Base-by-base conservation (phyloP, 352 stramenopile genomes). In the Elongisporangium undulatum region DNA sequence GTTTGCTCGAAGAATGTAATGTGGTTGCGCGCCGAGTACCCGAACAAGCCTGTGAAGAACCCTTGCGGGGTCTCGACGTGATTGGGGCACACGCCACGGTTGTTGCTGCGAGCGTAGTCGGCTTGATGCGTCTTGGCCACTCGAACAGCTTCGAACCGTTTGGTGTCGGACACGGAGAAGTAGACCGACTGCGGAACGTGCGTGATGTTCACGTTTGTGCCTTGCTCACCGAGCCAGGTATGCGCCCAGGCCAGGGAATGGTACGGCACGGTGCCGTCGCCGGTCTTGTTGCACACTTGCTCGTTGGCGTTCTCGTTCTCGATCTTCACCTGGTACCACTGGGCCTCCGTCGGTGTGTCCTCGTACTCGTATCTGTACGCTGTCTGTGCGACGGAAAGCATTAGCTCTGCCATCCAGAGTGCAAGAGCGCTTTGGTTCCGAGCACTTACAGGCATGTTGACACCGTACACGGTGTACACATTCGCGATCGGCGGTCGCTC, bases 161-260 rank as follows among this genome's bases (percentile, higher is more conserved):
- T 76, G 50, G 83, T 87, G 45, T 79, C 77, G 38, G 80, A 64
- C 4, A 67, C 53, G 2, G 81, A 86, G 62, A 89, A 90, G 52
- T 92, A 90, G 48, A 92, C 83, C 17, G 69, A 80, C 59, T 90
- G 83, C 8, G 83, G 83, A 0, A 75, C 75, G 45, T 87, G 75
- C n/a, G 79, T 92, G n/a, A 92, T 73, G 20, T 82, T 75, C 7
- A 92, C 80, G 3, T 64, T 61, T 13, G 67, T 69, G 0, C 71
- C 73, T 16, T 65, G 61, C 3, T 68, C 59, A 9, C 80, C 82
- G 7, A 94, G 71, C 84, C 84, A 94, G 15, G 79, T 87, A 64
- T 94, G 84, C 0, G 80, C 79, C 74, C 73, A 92, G 8, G 84
- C 89, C 13, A 94, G 67, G 23, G 84, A 94, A 68, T 94, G 82